Conservation (phyloP, 116 monocot genomes). For the Trichopus zeylanicus region DNA sequence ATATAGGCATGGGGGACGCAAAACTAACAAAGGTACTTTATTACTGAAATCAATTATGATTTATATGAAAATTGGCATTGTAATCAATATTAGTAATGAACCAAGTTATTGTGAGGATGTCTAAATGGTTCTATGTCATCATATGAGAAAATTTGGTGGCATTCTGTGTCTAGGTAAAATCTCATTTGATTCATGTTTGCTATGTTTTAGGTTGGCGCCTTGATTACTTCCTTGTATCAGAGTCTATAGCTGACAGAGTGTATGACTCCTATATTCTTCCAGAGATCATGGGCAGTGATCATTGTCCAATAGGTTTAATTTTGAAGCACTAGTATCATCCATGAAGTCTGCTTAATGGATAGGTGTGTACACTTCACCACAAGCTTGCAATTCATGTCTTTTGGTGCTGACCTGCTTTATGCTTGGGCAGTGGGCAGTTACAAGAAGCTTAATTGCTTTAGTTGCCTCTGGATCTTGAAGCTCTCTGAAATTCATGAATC, state of each 20-base stretch:
- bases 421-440: too few species aligned
- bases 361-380: not conserved
- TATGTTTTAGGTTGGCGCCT: conserved; percentile 75
- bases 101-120: too few species aligned
- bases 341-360: not conserved
- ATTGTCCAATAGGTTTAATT: conserved; percentile 80
- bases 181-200: not conserved
- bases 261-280: conserved; percentile 91
- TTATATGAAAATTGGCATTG: too few species aligned
- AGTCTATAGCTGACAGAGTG: conserved; percentile 55
- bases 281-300: conserved; percentile 76
- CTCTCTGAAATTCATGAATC: too few species aligned
- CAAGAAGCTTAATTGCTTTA: too few species aligned
- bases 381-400: not conserved
- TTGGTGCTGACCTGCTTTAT: too few species aligned
- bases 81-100: too few species aligned
- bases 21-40: conserved; percentile 68
- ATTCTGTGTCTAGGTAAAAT: too few species aligned
- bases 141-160: too few species aligned
- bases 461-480: too few species aligned
- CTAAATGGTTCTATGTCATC: too few species aligned
- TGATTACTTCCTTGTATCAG: conserved; percentile 90
- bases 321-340: conserved; percentile 22
- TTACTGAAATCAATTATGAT: not conserved
- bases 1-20: conserved; percentile 70